Evolutionary conservation across 2,329 filamentous ascomycete species (phyloP), one percentile per base, ranked within the genome.

Genomic region (Penicillium sp.): DNA sequence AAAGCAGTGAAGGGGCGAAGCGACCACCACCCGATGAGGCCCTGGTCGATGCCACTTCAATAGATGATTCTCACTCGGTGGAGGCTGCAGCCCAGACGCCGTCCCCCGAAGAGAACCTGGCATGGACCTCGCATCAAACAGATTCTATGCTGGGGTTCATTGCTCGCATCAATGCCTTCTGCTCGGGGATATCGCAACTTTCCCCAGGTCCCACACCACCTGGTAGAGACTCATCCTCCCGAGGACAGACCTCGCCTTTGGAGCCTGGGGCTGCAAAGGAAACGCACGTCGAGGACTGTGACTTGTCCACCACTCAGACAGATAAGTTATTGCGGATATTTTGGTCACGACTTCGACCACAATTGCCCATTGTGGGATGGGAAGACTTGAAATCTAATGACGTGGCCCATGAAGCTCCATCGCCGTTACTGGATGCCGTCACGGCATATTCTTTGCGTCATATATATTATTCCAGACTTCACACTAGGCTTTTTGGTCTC

Each of bases 361-460:
- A 46, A 41, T 42, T 51, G 42, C 55, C 54, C 9, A 54, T 56
- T 10, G 21, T 56, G 7, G 15, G n/a, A 18, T 27, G 21, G 15
- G 24, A 53, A n/a, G 51, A 56, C 26, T n/a, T 56, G 9, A 27
- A 18, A n/a, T 17, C 26, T 7, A 13, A 29, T n/a, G 23, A 33
- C n/a, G 6, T 29, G n/a, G 7, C 13, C 5, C 21, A 44, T 18
- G 23, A 9, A 17, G 13, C 37, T 21, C 34, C 39, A 13, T 30
- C 34, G 21, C 47, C 51, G 8, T 50, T 62, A 3, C 39, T 45
- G 9, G 53, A 63, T 42, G 55, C 56, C n/a, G 23, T 62, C 7
- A 59, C 47, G 1, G 61, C 61, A n/a, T 56, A 58, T 34, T 43
- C 50, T 10, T 53, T 62, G 44, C 58, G 62, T 37, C 54, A 49